Base-by-base conservation (phyloP, 2,329 filamentous ascomycete species). In the Penicillium sp. region DNA sequence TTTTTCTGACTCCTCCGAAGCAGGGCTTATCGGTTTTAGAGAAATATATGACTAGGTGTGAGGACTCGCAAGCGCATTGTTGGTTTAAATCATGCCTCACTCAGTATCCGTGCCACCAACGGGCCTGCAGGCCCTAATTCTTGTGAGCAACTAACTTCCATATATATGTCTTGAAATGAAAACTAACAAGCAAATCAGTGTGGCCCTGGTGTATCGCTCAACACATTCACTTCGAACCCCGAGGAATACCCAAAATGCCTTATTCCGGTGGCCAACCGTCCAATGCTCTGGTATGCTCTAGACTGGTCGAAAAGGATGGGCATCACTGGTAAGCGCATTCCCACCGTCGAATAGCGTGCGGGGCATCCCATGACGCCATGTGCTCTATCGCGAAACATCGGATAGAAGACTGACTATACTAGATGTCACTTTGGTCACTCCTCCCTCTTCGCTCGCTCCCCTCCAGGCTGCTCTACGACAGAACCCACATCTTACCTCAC, bases 81-180 rank as follows among this genome's bases (percentile, higher is more conserved):
- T 33, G 21, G 31, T 36, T 36, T 6, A n/a, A 10, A 60, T 13
- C 17, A 74, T 73, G 71, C 71, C 70, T 54, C 68, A 69, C 29
- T 64, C 69, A 1, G 61, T 70, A 35, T 68, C 71, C 49, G 70
- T 96, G 36, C 89, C 90, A 35, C 80, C 88, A 1, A 68, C 66
- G 54, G 78, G 79, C 62, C 79, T 81, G 49, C 79, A 81, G 61
- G 79, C 78, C 49, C 65, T 82, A 23, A 78, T 82, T 45, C 69
- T 81, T 19, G 78, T 61, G 78, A 78, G 21, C 4, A 33, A 52
- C 17, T 12, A 12, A 23, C 7, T 36, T 31, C 23, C 3, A 27
- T 29, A 8, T 19, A 45, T 53, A 10, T 17, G 21, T 27, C 29
- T 29, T 4, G 36, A 38, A 44, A 15, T 4, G 29, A 35, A 50